Evolutionary conservation across 805 yeast genomes (phyloP).

Genomic region (Blastobotrys parvus): DNA sequence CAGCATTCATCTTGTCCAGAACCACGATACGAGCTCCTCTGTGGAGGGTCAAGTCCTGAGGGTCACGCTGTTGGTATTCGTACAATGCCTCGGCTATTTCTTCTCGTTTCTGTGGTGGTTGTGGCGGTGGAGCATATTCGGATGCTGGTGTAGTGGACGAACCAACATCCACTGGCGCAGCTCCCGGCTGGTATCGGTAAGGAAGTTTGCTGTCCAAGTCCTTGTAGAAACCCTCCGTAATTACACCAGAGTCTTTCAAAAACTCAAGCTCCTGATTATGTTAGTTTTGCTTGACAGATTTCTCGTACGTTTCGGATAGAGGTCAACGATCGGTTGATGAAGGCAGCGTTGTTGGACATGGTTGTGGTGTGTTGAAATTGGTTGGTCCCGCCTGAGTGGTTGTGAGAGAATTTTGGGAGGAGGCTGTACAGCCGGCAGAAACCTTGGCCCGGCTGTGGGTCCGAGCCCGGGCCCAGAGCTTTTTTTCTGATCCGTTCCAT

Average conservation of each 20-base stretch:
- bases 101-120: constrained; percentile 18
- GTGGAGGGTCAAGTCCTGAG: constrained; percentile 58
- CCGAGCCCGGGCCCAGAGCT: too few species aligned
- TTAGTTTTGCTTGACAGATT: background rate
- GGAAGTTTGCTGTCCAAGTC: constrained; percentile 50
- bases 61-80: constrained; percentile 65
- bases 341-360: constrained; percentile 26
- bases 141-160: constrained; percentile 9
- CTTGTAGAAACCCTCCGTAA: constrained; percentile 46
- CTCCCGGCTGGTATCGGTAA: constrained; percentile 42
- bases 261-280: constrained; percentile 58
- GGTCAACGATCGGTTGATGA: constrained; percentile 70
- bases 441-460: too few species aligned
- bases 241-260: constrained; percentile 63
- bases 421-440: too few species aligned
- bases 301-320: constrained; percentile 47
- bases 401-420: too few species aligned
- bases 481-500: too few species aligned
- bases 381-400: too few species aligned
- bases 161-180: constrained; percentile 37
- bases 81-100: constrained; percentile 58
- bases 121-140: constrained; percentile 17
- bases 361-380: too few species aligned
- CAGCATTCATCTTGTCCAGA: constrained; percentile 63
- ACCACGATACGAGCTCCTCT: constrained; percentile 66